Evolutionary conservation across 163 green algal genomes (phyloP), one percentile per base, ranked within the genome.

Genomic region (Scenedesmus sp.): DNA sequence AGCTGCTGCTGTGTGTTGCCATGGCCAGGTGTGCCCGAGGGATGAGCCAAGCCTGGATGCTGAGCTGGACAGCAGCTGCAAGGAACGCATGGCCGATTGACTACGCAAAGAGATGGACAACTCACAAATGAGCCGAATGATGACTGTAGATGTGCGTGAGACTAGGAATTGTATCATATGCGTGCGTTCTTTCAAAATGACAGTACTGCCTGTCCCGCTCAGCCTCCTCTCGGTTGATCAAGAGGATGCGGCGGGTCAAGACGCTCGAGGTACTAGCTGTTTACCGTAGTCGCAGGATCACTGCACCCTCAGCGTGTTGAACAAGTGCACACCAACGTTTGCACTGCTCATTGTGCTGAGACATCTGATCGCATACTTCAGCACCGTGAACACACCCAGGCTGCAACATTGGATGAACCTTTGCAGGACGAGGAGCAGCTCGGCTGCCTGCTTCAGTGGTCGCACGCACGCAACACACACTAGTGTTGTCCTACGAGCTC

Each of bases 391-490:
- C 46, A 53, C 46, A 10, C 46, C 46, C 46, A 13, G 22, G 51
- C 51, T 61, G 51, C 6, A 61, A 26, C 59, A 35, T 0, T 13
- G 30, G 30, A 76, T 76, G 65, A 76, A 76, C 30, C 0, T 76
- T n/a, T 76, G 65, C 65, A 76, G 65, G 40, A 2, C 26, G 3
- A 76, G 65, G 65, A 76, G 65, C 30, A 76, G 65, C 65, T 30
- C 73, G 37, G 42, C 43, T 56, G 78, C 78, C 24, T 84, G 78
- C 78, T 84, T 84, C 24, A 84, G 78, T 9, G 78, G 78, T 35
- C 78, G 78, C 42, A 59, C 72, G 18, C 35, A 81, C 12, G 15
- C 72, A 76, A 1, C 65, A 76, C 65, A 76, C 65, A 76, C 65
- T 30, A 76, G 65, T 18, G 30, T 37, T 76, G 65, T 37, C 9